These are phyloP conservation scores for Ceratobasidium sp. DNA, from an alignment of 1,284 basidiomycete species.

Conservation along the genomic window DNA sequence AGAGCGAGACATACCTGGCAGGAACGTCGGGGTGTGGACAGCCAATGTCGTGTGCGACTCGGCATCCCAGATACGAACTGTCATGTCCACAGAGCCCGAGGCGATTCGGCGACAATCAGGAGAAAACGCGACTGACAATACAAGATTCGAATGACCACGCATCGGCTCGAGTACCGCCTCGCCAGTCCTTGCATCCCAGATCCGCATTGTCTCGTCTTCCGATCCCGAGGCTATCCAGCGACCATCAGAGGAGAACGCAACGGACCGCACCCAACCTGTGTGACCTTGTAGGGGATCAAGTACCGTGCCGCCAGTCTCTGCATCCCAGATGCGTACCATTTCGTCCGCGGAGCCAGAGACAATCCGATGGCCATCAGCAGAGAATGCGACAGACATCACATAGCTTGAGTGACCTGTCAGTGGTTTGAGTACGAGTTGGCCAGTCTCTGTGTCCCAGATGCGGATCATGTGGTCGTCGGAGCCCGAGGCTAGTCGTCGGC, in stretches of 20 bases:
- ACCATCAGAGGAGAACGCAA: constrained; percentile 89
- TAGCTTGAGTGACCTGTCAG: background rate
- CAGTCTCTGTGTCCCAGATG: background rate
- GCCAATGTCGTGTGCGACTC: too few species aligned
- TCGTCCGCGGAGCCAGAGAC: constrained; percentile 91
- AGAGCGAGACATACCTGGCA: too few species aligned
- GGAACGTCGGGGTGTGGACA: too few species aligned
- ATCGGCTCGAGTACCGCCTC: background rate
- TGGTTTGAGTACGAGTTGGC: background rate
- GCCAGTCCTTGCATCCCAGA: constrained; percentile 74
- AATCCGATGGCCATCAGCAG: constrained; percentile 81
- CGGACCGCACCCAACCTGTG: constrained; percentile 84
- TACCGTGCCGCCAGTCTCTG: constrained; percentile 75
- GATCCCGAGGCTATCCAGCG: constrained; percentile 83
- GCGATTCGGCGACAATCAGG: background rate
- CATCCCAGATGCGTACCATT: constrained; percentile 92
- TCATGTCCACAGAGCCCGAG: background rate
- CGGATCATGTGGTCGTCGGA: background rate
- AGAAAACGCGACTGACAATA: background rate
- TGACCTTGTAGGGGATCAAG: constrained; percentile 81
- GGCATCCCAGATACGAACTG: too few species aligned
- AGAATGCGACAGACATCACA: constrained; percentile 63
- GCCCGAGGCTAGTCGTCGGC: background rate
- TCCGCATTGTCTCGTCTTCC: constrained; percentile 87
- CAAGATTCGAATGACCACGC: background rate